Percentiles rank a stretch among this genome's conserved stretches.
These are phyloP conservation scores for Toxicodendron radicans DNA, from an alignment of 345 rosid genomes.

Conservation along the genomic window DNA sequence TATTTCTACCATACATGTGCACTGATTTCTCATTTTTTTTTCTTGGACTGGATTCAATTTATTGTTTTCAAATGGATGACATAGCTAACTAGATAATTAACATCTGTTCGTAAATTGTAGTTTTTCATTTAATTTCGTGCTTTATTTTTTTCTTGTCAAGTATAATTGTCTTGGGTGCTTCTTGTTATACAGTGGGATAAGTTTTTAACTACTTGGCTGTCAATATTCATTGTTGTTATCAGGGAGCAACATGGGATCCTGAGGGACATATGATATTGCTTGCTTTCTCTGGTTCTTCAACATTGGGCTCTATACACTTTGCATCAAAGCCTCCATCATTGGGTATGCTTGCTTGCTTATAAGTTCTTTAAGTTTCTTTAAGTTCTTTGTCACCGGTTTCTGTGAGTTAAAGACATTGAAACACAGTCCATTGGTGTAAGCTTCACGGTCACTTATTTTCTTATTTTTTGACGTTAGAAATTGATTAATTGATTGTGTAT, in stretches of 20 bases:
- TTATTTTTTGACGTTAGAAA: not conserved
- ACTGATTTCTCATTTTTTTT: not conserved
- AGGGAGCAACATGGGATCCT: conserved; percentile 97
- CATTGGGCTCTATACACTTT: conserved; percentile 86
- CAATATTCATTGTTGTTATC: conserved; percentile 13
- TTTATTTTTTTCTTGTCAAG: not conserved
- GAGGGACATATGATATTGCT: conserved; percentile 77
- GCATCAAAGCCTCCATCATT: conserved; percentile 93
- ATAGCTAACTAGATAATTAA: not conserved
- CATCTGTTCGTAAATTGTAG: not conserved
- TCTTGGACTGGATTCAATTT: not conserved
- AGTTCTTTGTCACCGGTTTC: not conserved
- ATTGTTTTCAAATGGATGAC: not conserved
- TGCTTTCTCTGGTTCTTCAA: conserved; percentile 76
- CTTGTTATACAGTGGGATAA: not conserved
- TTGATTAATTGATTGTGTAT: not conserved
- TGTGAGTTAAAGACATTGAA: not conserved
- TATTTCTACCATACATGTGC: not conserved
- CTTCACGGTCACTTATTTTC: not conserved
- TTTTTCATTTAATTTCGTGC: not conserved
- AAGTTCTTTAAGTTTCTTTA: conserved; percentile 16
- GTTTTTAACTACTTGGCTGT: conserved; percentile 7
- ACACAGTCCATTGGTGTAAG: not conserved
- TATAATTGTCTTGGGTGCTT: conserved; percentile 14
- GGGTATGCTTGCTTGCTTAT: conserved; percentile 46